These are phyloP conservation scores for Trametes villosa DNA, from an alignment of 768 basidiomycete genomes.

Conservation along the genomic window DNA sequence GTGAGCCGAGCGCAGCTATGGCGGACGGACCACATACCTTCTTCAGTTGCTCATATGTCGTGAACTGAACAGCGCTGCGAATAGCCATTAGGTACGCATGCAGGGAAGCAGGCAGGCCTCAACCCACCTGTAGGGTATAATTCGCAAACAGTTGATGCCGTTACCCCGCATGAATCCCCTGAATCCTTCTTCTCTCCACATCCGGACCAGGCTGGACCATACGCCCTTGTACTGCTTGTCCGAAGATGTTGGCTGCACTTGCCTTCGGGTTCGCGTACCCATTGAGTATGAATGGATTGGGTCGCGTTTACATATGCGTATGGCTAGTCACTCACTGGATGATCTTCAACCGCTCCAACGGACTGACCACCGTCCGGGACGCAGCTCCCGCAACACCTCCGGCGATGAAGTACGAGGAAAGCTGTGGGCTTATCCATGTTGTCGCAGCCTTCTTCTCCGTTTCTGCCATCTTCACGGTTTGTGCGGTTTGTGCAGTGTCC, in stretches of 20 bases:
- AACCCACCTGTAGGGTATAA: slow-evolving; percentile 75
- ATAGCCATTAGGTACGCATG: slow-evolving; percentile 24
- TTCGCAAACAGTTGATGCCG: slow-evolving; percentile 87
- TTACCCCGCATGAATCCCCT: slow-evolving; percentile 94
- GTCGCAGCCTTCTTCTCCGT: slow-evolving; percentile 19
- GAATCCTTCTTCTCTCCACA: slow-evolving; percentile 95
- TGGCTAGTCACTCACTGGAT: slow-evolving; percentile 71
- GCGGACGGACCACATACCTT: slow-evolving; percentile 52
- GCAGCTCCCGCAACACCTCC: slow-evolving; percentile 64
- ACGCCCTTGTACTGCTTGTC: slow-evolving; percentile 81
- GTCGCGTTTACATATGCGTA: neutral
- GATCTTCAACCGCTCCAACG: slow-evolving; percentile 92
- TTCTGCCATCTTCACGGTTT: slow-evolving; percentile 15
- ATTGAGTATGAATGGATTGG: neutral
- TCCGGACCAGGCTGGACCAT: slow-evolving; percentile 79
- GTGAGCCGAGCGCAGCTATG: slow-evolving; percentile 14
- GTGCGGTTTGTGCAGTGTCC: slow-evolving; percentile 5
- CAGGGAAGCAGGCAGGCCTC: neutral
- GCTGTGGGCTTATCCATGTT: slow-evolving; percentile 38
- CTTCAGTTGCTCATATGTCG: slow-evolving; percentile 90
- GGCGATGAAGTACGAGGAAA: slow-evolving; percentile 56
- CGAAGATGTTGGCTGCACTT: slow-evolving; percentile 79
- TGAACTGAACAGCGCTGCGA: slow-evolving; percentile 78
- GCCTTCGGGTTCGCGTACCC: slow-evolving; percentile 50
- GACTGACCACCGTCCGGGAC: slow-evolving; percentile 90